Conservation (phyloP, 345 rosid species). For the Aquilaria sinensis region DNA sequence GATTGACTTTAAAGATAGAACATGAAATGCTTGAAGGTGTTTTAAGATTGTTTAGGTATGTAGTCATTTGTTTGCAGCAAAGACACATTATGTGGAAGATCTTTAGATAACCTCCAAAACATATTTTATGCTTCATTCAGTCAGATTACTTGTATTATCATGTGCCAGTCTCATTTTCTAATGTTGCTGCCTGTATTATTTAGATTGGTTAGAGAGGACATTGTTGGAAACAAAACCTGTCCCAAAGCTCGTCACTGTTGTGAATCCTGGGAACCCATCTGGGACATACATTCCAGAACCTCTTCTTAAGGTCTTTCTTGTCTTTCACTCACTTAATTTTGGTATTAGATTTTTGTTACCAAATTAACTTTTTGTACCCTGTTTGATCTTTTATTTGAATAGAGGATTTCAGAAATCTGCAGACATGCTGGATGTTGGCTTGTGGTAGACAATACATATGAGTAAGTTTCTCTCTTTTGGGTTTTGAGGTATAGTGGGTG, state of each 20-base stretch:
- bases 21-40: too few relatives aligned
- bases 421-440: conserved; percentile 88
- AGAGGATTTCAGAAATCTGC: conserved; percentile 91
- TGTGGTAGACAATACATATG: conserved; percentile 93
- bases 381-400: conserved; percentile 19
- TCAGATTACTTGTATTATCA: too few relatives aligned
- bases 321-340: not conserved
- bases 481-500: too few relatives aligned
- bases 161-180: too few relatives aligned
- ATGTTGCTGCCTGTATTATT: conserved; percentile 14
- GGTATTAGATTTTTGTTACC: not conserved
- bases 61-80: too few relatives aligned
- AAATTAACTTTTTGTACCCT: conserved; percentile 1
- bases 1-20: too few relatives aligned
- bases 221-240: conserved; percentile 59
- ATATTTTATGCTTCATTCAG: too few relatives aligned
- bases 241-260: conserved; percentile 91
- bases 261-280: conserved; percentile 93
- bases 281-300: conserved; percentile 88
- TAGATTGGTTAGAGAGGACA: conserved; percentile 86
- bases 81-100: too few relatives aligned
- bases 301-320: conserved; percentile 61
- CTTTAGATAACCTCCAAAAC: too few relatives aligned
- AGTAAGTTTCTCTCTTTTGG: conserved; percentile 44
- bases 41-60: too few relatives aligned